Conservation (phyloP, 495 filamentous ascomycete species). For the Hyaloscypha hepaticicola region DNA sequence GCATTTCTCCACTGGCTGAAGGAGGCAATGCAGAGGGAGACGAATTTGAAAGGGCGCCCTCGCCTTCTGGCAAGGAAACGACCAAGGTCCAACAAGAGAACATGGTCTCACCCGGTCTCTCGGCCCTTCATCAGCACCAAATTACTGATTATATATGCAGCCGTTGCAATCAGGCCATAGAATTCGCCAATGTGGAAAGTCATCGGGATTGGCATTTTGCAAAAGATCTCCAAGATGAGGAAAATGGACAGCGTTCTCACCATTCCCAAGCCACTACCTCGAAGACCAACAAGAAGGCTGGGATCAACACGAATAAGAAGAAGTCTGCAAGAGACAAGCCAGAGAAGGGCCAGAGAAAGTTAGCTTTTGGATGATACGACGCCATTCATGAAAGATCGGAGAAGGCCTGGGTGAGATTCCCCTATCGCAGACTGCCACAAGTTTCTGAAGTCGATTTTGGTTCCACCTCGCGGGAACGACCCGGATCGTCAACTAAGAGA, state of each 20-base stretch:
- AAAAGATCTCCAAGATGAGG: conserved; percentile 72
- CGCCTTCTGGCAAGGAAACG: conserved; percentile 35
- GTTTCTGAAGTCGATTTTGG: conserved; percentile 7
- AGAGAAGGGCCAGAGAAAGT: conserved; percentile 75
- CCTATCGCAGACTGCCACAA: conserved; percentile 30
- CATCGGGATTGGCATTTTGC: conserved; percentile 98
- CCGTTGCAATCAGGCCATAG: conserved; percentile 61
- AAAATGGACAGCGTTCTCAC: conserved; percentile 36
- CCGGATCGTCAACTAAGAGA: conserved; percentile 27
- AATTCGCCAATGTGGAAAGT: conserved; percentile 57
- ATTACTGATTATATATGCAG: conserved; percentile 52
- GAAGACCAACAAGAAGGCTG: conserved; percentile 34
- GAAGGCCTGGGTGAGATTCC: neutral
- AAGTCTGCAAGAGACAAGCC: conserved; percentile 43
- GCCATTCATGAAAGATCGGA: neutral
- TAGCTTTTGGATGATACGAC: conserved; percentile 62
- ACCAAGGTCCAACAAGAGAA: conserved; percentile 15
- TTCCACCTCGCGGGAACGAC: conserved; percentile 1
- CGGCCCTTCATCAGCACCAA: conserved; percentile 36
- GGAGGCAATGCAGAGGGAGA: conserved; percentile 33
- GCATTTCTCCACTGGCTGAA: conserved; percentile 25
- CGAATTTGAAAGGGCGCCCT: conserved; percentile 19
- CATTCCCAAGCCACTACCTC: conserved; percentile 5
- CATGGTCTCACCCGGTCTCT: conserved; percentile 14
- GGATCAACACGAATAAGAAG: conserved; percentile 28